Evolutionary conservation across 2,329 filamentous ascomycete genomes (phyloP).

Genomic region (Microcera coccophila): DNA sequence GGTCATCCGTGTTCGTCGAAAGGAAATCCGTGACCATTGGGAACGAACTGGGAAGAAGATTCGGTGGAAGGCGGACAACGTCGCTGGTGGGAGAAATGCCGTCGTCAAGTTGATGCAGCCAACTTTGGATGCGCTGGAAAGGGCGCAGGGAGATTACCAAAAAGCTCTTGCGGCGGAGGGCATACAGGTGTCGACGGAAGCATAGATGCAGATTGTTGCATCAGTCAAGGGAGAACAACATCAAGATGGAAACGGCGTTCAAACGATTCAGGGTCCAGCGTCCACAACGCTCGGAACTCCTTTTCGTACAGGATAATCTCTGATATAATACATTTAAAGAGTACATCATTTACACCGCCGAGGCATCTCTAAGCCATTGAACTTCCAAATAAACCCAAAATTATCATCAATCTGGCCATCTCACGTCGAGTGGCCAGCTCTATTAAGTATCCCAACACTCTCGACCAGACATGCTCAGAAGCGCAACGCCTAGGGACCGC

Average conservation of each 20-base stretch:
- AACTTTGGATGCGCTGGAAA: constrained; percentile 65
- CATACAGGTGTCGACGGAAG: constrained; percentile 46
- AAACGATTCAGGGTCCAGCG: neutral
- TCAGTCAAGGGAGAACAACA: neutral
- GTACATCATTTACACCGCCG: constrained; percentile 10
- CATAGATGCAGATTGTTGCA: constrained; percentile 14
- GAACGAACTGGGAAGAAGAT: constrained; percentile 71
- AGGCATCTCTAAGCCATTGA: constrained; percentile 6
- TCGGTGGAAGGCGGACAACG: constrained; percentile 61
- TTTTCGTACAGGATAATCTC: constrained; percentile 9
- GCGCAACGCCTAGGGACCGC: constrained; percentile 7
- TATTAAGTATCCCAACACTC: neutral
- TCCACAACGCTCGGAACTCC: neutral
- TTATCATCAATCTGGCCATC: constrained; percentile 7
- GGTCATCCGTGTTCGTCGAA: constrained; percentile 63
- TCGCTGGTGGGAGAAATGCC: constrained; percentile 71
- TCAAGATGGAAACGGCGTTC: too few relatives aligned
- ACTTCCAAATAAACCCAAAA: neutral
- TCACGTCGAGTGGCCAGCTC: constrained; percentile 5
- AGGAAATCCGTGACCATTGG: constrained; percentile 66
- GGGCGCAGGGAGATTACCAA: constrained; percentile 67
- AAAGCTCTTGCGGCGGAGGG: constrained; percentile 65
- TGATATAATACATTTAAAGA: constrained; percentile 18
- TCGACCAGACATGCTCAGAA: neutral
- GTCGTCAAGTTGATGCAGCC: constrained; percentile 75